These are phyloP conservation scores for Lasiodiplodia gonubiensis DNA, from an alignment of 2,329 filamentous ascomycete genomes.

Conservation along the genomic window DNA sequence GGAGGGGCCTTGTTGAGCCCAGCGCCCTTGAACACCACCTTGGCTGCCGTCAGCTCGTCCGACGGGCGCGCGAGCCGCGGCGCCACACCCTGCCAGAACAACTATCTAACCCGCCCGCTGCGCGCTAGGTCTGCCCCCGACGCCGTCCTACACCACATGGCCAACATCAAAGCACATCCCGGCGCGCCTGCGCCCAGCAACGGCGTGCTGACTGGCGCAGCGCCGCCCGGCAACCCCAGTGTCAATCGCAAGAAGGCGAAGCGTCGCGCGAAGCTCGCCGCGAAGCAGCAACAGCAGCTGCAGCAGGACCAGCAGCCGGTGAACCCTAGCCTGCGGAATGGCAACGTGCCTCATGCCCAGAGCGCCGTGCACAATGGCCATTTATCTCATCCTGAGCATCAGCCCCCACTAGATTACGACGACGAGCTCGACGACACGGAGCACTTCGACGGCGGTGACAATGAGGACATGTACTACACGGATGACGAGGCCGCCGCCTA, in stretches of 20 bases:
- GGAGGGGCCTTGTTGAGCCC: constrained; percentile 26
- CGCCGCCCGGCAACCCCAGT: constrained; percentile 48
- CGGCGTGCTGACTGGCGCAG: constrained; percentile 46
- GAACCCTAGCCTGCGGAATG: constrained; percentile 38
- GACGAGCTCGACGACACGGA: constrained; percentile 51
- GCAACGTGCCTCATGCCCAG: constrained; percentile 35
- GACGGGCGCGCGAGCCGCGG: not conserved
- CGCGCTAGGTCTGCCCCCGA: constrained; percentile 17
- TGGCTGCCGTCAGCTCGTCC: constrained; percentile 12
- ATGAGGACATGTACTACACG: constrained; percentile 46
- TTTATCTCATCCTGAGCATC: constrained; percentile 27
- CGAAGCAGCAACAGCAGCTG: constrained; percentile 56
- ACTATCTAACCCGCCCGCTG: constrained; percentile 11
- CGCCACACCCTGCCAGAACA: not conserved
- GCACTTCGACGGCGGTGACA: constrained; percentile 39
- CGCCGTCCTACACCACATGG: constrained; percentile 37
- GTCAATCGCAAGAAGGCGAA: constrained; percentile 97
- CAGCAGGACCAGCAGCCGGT: constrained; percentile 45
- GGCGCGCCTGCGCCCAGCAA: constrained; percentile 44
- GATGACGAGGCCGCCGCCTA: constrained; percentile 44
- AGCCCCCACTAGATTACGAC: constrained; percentile 50
- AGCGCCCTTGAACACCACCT: constrained; percentile 17
- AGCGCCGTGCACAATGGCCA: constrained; percentile 27
- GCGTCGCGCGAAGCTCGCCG: constrained; percentile 81
- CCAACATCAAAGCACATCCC: constrained; percentile 41